phyloP scores from a whole-genome alignment of 2,329 filamentous ascomycete species.

The Colletotrichum lini region DNA sequence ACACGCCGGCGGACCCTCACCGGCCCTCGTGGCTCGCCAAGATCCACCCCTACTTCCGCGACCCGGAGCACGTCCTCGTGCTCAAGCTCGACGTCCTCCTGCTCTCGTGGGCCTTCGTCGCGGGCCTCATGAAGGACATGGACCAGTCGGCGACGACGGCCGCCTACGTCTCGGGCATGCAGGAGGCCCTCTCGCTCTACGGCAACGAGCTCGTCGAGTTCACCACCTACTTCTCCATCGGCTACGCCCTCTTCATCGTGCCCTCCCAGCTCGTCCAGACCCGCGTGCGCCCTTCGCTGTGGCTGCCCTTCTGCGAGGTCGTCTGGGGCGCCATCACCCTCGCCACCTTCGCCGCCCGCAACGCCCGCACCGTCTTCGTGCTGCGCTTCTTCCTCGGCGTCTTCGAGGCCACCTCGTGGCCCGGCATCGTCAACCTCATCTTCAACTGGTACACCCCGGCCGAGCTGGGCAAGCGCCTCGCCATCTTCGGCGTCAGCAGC shows the following conservation, averaged over 20 bases:
- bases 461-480: slow-evolving; percentile 66
- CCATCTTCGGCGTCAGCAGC: slow-evolving; percentile 64
- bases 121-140: slow-evolving; percentile 48
- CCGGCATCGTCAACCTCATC: slow-evolving; percentile 59
- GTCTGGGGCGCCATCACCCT: slow-evolving; percentile 31
- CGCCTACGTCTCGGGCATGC: slow-evolving; percentile 48
- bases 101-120: slow-evolving; percentile 33
- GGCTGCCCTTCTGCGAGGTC: slow-evolving; percentile 58
- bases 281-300: slow-evolving; percentile 58
- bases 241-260: slow-evolving; percentile 46
- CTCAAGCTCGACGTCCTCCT: slow-evolving; percentile 49
- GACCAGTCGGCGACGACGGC: slow-evolving; percentile 49
- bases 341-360: neutral
- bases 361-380: slow-evolving; percentile 52
- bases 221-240: slow-evolving; percentile 44
- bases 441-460: slow-evolving; percentile 59
- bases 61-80: slow-evolving; percentile 48
- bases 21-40: slow-evolving; percentile 47
- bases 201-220: slow-evolving; percentile 47
- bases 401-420: slow-evolving; percentile 56
- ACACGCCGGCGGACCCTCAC: neutral
- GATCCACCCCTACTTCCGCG: slow-evolving; percentile 49
- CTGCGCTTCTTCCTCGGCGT: slow-evolving; percentile 60
- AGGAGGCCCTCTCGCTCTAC: slow-evolving; percentile 45
- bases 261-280: slow-evolving; percentile 53